Evolutionary conservation across 1,139 yeast species (phyloP).

Genomic region (Nakaseomyces sp.): DNA sequence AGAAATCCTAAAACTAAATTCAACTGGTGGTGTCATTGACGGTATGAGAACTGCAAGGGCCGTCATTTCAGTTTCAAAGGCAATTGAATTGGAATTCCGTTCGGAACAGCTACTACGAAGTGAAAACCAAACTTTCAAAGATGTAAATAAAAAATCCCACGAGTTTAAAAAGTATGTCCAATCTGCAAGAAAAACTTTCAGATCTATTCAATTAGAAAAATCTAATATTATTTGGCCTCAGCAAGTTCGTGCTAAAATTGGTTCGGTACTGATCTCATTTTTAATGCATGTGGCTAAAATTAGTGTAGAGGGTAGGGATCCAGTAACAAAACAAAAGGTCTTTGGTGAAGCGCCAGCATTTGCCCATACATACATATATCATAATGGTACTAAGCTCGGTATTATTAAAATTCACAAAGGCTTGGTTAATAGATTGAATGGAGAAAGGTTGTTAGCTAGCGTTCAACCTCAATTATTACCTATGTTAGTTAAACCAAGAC

Average conservation of each 20-base stretch:
- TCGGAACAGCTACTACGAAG: slow-evolving; percentile 52
- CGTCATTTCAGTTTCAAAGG: slow-evolving; percentile 70
- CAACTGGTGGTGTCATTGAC: slow-evolving; percentile 69
- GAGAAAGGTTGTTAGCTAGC: slow-evolving; percentile 55
- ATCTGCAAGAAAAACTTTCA: slow-evolving; percentile 31
- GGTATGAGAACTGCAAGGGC: slow-evolving; percentile 85
- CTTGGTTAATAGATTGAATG: slow-evolving; percentile 56
- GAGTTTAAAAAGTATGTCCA: slow-evolving; percentile 31
- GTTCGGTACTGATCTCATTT: slow-evolving; percentile 68
- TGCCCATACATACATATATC: slow-evolving; percentile 76
- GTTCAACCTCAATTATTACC: slow-evolving; percentile 88
- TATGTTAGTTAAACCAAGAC: slow-evolving; percentile 82
- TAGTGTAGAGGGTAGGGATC: slow-evolving; percentile 68
- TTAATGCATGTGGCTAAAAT: slow-evolving; percentile 77
- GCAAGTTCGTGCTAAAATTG: slow-evolving; percentile 66
- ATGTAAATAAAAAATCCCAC: slow-evolving; percentile 31
- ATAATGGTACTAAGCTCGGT: slow-evolving; percentile 73
- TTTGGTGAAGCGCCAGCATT: slow-evolving; percentile 82
- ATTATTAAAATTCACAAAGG: slow-evolving; percentile 68
- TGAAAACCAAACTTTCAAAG: slow-evolving; percentile 45
- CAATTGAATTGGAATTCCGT: slow-evolving; percentile 76
- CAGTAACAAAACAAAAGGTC: slow-evolving; percentile 58
- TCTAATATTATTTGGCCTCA: slow-evolving; percentile 51
- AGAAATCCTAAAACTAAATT: slow-evolving; percentile 65
- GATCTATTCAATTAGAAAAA: slow-evolving; percentile 32